Evolutionary conservation across 331 rosid genomes (phyloP).

Genomic region (Rhamnella rubrinervis): DNA sequence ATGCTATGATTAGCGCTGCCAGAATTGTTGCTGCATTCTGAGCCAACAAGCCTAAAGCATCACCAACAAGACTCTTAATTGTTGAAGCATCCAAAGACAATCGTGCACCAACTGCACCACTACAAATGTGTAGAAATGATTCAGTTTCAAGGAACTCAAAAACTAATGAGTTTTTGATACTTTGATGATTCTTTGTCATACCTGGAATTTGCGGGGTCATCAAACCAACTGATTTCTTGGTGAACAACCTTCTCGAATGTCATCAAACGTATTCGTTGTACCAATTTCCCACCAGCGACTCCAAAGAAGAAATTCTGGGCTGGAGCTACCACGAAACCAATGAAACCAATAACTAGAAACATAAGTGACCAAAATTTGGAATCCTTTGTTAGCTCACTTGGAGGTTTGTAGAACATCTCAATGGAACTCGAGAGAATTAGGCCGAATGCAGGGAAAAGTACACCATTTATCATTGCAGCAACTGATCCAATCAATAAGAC

Average conservation of each 20-base stretch:
- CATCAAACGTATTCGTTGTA: constrained; percentile 57
- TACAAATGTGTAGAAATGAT: background rate
- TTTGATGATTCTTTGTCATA: too few species aligned
- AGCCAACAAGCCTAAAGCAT: constrained; percentile 53
- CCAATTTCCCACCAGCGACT: constrained; percentile 68
- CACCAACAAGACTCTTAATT: constrained; percentile 74
- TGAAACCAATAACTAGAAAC: constrained; percentile 46
- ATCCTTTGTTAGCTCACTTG: constrained; percentile 44
- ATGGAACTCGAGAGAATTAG: constrained; percentile 58
- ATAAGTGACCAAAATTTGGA: constrained; percentile 54
- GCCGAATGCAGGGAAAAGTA: constrained; percentile 53
- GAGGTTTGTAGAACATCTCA: constrained; percentile 53
- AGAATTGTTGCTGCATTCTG: constrained; percentile 49
- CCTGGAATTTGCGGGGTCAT: too few species aligned
- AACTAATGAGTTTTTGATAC: too few species aligned
- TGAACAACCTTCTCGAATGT: constrained; percentile 62
- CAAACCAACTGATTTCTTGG: constrained; percentile 68
- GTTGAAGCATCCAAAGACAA: constrained; percentile 75
- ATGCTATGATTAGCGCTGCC: constrained; percentile 50
- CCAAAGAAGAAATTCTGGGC: constrained; percentile 56
- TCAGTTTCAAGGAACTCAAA: too few species aligned
- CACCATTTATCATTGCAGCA: constrained; percentile 56
- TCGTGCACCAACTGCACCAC: constrained; percentile 79
- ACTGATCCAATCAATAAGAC: constrained; percentile 50
- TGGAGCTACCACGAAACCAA: constrained; percentile 30